These are phyloP conservation scores for Fulvia fulva DNA, from an alignment of 2,329 filamentous ascomycete species.

Conservation along the genomic window DNA sequence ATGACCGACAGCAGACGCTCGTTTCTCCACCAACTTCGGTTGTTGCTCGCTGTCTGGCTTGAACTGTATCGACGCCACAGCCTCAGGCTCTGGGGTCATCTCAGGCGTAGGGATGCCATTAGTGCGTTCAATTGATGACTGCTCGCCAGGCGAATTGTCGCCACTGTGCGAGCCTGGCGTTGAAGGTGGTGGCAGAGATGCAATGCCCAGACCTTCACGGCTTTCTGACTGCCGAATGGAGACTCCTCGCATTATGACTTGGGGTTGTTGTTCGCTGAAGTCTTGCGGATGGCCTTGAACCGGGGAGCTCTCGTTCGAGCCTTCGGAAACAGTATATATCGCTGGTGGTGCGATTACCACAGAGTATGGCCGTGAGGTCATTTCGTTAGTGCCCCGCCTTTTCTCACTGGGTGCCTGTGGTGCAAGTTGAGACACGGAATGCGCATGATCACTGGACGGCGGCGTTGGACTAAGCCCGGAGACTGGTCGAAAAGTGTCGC, in stretches of 20 bases:
- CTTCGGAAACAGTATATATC: slow-evolving; percentile 18
- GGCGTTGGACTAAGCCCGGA: slow-evolving; percentile 10
- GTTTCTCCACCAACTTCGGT: slow-evolving; percentile 29
- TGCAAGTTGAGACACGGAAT: slow-evolving; percentile 5
- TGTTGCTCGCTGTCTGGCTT: slow-evolving; percentile 12
- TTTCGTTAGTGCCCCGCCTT: slow-evolving; percentile 3
- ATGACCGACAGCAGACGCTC: slow-evolving; percentile 29
- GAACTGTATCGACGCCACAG: slow-evolving; percentile 9
- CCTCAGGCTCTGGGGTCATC: slow-evolving; percentile 12
- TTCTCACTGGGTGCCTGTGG: slow-evolving; percentile 4
- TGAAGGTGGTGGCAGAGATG: neutral
- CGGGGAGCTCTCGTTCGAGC: slow-evolving; percentile 16
- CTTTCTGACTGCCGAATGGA: slow-evolving; percentile 8
- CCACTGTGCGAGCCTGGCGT: neutral
- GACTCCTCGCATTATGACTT: slow-evolving; percentile 7
- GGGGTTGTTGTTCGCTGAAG: slow-evolving; percentile 3
- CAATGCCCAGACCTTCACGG: neutral
- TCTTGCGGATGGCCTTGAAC: neutral
- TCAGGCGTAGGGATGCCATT: slow-evolving; percentile 18
- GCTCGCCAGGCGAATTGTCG: neutral
- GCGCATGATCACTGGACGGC: neutral
- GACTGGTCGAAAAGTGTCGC: slow-evolving; percentile 13
- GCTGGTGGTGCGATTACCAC: slow-evolving; percentile 16
- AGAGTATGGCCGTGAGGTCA: slow-evolving; percentile 11
- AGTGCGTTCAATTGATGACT: slow-evolving; percentile 6